Evolutionary conservation across 2,329 filamentous ascomycete species (phyloP), one percentile per base, ranked within the genome.

Genomic region (Colletotrichum tropicale): DNA sequence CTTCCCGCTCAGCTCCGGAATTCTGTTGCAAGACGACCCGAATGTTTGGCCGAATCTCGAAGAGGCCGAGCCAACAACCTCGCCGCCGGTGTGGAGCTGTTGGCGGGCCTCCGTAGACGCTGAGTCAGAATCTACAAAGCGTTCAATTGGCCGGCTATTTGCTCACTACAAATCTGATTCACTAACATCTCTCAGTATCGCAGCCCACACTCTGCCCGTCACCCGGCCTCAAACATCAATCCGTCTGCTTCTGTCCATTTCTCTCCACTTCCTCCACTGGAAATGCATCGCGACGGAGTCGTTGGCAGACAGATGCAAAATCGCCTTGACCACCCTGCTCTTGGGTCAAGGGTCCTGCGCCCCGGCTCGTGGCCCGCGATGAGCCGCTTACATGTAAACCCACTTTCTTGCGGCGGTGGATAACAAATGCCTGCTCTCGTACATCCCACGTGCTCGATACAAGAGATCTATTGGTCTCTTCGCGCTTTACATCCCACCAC

Each of bases 391-490:
- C 30, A 67, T 67, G 38, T 64, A 52, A 48, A 73, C 38, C 73
- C 73, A 69, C 73, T 68, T 36, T 38, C 30, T 13, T 55, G 21
- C 28, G 64, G 58, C 32, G 28, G 43, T 73, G 73, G 64, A 73
- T 73, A 66, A 52, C 64, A 65, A 75, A 75, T 75, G 70, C 70
- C 43, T 48, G 64, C 58, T 26, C 64, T 68, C 18, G 43, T 65
- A 65, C 58, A 43, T 72, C 64, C 73, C 73, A 75, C 73, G 73
- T 75, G 73, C 70, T 65, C 28, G 34, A 38, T 16, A 52, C 52
- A 30, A 32, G 48, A 69, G 64, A 61, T 65, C 58, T 65, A 75
- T 73, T 73, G 73, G 70, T 32, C 58, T 69, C 34, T 6, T 64
- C 26, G 26, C 9, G 24, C 68, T 38, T 38, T 34, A 10, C 9